These are phyloP conservation scores for Calonectria hawksworthii DNA, from an alignment of 2,329 filamentous ascomycete species.

Conservation along the genomic window DNA sequence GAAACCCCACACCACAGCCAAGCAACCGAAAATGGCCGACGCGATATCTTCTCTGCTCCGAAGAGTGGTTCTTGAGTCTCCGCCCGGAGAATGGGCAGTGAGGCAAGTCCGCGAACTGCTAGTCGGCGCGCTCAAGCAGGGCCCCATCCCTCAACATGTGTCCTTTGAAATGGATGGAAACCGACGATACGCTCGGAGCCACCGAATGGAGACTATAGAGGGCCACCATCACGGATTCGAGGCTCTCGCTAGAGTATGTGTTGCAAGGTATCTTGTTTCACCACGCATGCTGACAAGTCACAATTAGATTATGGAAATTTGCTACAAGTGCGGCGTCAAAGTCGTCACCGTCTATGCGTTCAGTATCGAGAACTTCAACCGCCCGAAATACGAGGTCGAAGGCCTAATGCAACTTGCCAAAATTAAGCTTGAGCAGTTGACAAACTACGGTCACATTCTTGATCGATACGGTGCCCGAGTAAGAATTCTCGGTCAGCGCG, in stretches of 20 bases:
- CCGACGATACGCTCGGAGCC: constrained; percentile 88
- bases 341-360: constrained; percentile 99
- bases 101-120: constrained; percentile 84
- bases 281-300: constrained; percentile 19
- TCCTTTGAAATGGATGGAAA: constrained; percentile 99
- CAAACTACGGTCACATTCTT: constrained; percentile 92
- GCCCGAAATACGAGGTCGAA: constrained; percentile 95
- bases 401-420: constrained; percentile 98
- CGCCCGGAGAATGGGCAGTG: constrained; percentile 91
- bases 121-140: constrained; percentile 90
- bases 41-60: constrained; percentile 63
- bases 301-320: constrained; percentile 88
- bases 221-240: constrained; percentile 97
- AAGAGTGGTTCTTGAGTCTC: constrained; percentile 86
- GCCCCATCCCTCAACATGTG: constrained; percentile 92
- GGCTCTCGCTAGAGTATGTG: constrained; percentile 84
- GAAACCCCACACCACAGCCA: constrained; percentile 3
- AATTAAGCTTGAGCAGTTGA: constrained; percentile 91
- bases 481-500: constrained; percentile 85
- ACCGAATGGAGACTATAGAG: constrained; percentile 96
- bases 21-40: constrained; percentile 62
- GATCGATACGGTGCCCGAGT: constrained; percentile 93
- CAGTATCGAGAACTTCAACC: constrained; percentile 99
- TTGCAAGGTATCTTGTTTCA: constrained; percentile 51
- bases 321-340: constrained; percentile 97